Percentiles rank a stretch among this genome's conserved stretches.
These are phyloP conservation scores for Gamarada debralockiae DNA, from an alignment of 495 filamentous ascomycete genomes.

Conservation along the genomic window DNA sequence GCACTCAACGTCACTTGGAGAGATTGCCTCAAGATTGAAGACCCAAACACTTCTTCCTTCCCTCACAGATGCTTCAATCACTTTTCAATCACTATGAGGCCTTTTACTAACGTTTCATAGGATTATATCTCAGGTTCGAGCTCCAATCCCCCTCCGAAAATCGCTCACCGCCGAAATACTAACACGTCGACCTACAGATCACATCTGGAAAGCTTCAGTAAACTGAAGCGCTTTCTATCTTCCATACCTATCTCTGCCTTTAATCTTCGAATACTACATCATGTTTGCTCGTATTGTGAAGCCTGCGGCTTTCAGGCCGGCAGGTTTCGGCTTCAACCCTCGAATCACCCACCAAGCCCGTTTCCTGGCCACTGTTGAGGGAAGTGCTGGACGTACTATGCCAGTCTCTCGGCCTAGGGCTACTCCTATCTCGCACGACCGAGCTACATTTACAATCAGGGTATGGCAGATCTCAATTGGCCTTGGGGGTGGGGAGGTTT, in stretches of 20 bases:
- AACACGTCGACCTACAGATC: conserved; percentile 53
- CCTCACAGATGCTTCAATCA: neutral
- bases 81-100: neutral
- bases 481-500: neutral
- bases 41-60: conserved; percentile 8
- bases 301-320: conserved; percentile 46
- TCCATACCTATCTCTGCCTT: conserved; percentile 28
- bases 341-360: conserved; percentile 46
- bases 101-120: conserved; percentile 41
- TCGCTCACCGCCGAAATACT: conserved; percentile 37
- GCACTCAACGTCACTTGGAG: conserved; percentile 9
- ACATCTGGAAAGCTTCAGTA: conserved; percentile 93
- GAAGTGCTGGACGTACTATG: conserved; percentile 59
- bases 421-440: conserved; percentile 61
- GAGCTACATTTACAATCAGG: conserved; percentile 92
- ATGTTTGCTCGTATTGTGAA: conserved; percentile 71
- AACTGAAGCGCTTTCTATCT: conserved; percentile 54
- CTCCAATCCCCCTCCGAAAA: conserved; percentile 14
- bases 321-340: conserved; percentile 28
- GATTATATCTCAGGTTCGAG: conserved; percentile 90
- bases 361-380: conserved; percentile 66
- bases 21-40: neutral
- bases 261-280: conserved; percentile 31
- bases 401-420: conserved; percentile 36
- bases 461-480: conserved; percentile 42